phyloP scores from a whole-genome alignment of 306 rosid species.

The Mucuna pruriens region DNA sequence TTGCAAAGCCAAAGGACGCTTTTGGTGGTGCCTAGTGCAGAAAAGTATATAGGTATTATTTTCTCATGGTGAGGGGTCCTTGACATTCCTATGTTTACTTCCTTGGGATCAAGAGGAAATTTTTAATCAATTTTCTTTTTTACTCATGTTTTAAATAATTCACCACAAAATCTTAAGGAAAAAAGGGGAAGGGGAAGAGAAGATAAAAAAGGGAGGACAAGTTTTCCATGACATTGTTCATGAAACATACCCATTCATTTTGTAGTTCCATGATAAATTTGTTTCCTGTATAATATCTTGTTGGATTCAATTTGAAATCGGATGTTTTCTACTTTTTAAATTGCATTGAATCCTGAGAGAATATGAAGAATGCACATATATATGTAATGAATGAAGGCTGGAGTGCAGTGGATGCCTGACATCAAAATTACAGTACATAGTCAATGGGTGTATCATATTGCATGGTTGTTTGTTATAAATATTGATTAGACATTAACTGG shows the following conservation, averaged over 20 bases:
- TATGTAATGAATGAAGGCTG: constrained; percentile 2
- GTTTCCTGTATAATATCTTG: constrained; percentile 8
- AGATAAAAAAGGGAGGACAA: neutral
- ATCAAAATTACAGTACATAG: neutral
- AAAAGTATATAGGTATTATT: constrained; percentile 43
- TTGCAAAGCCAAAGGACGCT: constrained; percentile 45
- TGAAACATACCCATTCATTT: neutral
- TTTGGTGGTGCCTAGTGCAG: constrained; percentile 45
- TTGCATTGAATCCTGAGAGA: neutral
- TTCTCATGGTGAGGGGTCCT: constrained; percentile 56
- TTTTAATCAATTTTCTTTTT: constrained; percentile 6
- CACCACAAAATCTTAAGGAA: neutral
- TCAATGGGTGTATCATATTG: neutral
- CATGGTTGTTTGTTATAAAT: neutral
- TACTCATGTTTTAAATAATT: constrained; percentile 8
- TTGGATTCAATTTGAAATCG: constrained; percentile 1
- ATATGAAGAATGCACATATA: constrained; percentile 21
- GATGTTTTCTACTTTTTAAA: neutral
- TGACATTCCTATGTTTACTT: constrained; percentile 33
- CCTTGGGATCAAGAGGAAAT: constrained; percentile 33
- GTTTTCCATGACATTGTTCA: neutral
- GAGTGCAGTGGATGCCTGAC: constrained; percentile 17
- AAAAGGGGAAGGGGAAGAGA: neutral
- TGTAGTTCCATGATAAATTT: constrained; percentile 8
- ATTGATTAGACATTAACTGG: neutral